Evolutionary conservation across 2,329 filamentous ascomycete species (phyloP), one percentile per base, ranked within the genome.

Genomic region (Calonectria leucothoes): DNA sequence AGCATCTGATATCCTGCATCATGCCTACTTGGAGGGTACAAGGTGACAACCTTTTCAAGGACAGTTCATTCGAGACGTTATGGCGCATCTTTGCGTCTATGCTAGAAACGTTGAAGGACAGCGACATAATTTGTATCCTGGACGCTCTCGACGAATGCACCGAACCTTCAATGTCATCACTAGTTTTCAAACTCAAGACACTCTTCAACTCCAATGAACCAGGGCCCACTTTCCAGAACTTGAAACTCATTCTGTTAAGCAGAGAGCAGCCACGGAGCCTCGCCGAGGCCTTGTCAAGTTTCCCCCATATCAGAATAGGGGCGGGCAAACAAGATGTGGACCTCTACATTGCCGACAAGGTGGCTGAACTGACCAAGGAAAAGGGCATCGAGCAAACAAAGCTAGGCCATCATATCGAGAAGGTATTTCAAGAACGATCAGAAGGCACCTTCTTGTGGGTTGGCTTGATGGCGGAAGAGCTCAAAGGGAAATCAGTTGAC

Each of bases 71-170:
- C 2, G 72, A 75, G 5, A 52, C 64, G 0, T 37, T 74, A 0
- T 75, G 72, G 72, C 10, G 69, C 4, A 59, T 72, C 0, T 65
- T 75, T 27, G 3, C 3, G 0, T 11, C 25, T 0, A 74, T 74
- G 66, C 14, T 72, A 1, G n/a, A 49, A 0, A 14, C 42, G 0
- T 20, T 72, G 0, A n/a, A 42, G 5, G 20, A 14, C 0, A 4
- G 42, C 5, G 55, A 74, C 2, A 2, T 72, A 3, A 69, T 3
- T n/a, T 75, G 37, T 1, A 25, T 75, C 0, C 25, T 74, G 0
- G 71, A 72, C 63, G 71, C 64, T 3, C 68, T 73, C 0, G 72
- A 69, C 37, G 72, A 72, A 42, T 67, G 66, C 6, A 70, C 63
- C 11, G 66, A 72, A 6, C 0, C 3, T 0, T 65, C 64, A 1